Conservation (phyloP, 1,284 basidiomycete genomes). For the Fomitopsis betulina region DNA sequence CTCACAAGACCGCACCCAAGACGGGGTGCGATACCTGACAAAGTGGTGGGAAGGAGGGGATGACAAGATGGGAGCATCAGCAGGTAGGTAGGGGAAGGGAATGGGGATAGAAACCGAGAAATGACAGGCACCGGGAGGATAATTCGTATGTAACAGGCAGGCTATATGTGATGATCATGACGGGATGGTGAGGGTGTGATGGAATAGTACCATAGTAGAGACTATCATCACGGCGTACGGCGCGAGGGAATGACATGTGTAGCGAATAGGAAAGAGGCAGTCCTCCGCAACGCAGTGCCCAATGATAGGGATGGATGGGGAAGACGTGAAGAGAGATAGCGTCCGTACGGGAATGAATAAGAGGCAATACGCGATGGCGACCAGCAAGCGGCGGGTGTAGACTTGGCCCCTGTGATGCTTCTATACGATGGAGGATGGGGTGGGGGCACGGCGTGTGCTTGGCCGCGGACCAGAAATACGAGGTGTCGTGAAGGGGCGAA, state of each 20-base stretch:
- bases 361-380: conserved; percentile 26
- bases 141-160: conserved; percentile 4
- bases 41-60: conserved; percentile 61
- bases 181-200: conserved; percentile 11
- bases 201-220: conserved; percentile 3
- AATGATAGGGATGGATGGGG: conserved; percentile 11
- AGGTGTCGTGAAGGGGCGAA: conserved; percentile 6
- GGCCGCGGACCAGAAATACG: conserved; percentile 11
- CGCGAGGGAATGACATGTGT: conserved; percentile 18
- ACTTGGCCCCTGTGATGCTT: conserved; percentile 7
- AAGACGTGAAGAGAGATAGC: conserved; percentile 56
- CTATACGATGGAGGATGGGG: conserved; percentile 4
- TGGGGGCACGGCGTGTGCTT: conserved; percentile 12
- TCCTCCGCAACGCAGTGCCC: conserved; percentile 15
- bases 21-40: conserved; percentile 17
- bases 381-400: conserved; percentile 1
- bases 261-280: conserved; percentile 25
- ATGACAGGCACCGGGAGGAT: conserved; percentile 18
- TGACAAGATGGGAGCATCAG: conserved; percentile 25
- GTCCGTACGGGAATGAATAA: conserved; percentile 55
- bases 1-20: conserved; percentile 31
- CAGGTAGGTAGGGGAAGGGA: conserved; percentile 35
- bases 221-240: conserved; percentile 27
- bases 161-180: conserved; percentile 7
- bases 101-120: conserved; percentile 18